Evolutionary conservation across 352 stramenopile genomes (phyloP), one percentile per base, ranked within the genome.

Genomic region (Phytophthora macrochlamydospora): DNA sequence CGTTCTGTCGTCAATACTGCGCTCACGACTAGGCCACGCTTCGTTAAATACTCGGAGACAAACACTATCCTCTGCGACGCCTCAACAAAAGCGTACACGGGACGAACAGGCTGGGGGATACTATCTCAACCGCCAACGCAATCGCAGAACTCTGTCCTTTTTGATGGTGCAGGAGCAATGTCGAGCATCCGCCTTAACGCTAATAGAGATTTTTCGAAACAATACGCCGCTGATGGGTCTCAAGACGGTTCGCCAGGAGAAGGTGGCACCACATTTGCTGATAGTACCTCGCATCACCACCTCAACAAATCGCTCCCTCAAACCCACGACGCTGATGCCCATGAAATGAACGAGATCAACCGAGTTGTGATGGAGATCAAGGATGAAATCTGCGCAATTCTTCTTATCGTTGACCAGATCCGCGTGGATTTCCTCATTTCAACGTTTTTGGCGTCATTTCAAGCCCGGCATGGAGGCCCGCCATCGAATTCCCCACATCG

Each of bases 301-400:
- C 28, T 75, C 12, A 71, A 71, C 31, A 63, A 43, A 31, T 12
- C 67, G 28, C 46, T 65, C 7, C 44, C 58, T 43, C 43, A 65
- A 46, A 75, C 71, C 46, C 30, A 9, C 11, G 62, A 68, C 8
- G 38, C 45, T 14, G 38, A 51, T 2, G 13, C 35, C 1, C 66
- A 83, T 52, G 67, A 81, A 30, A 76, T 76, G 68, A 82, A 72
- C 53, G 71, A 85, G 24, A 48, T 71, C 0, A 83, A 81, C 51
- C 74, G 71, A 4, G 65, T 87, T 13, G 70, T 92, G 0, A 87
- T 92, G 78, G 78, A 91, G 59, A 91, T 92, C 51, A 92, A 92
- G 53, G 73, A 92, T 50, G 75, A 90, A 42, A 78, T 89, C 29
- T 92, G 84, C 48, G 79, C 71, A 4, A 84, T 88, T 56, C 65